Base-by-base conservation (phyloP, 352 stramenopile species). In the Globisporangium splendens region DNA sequence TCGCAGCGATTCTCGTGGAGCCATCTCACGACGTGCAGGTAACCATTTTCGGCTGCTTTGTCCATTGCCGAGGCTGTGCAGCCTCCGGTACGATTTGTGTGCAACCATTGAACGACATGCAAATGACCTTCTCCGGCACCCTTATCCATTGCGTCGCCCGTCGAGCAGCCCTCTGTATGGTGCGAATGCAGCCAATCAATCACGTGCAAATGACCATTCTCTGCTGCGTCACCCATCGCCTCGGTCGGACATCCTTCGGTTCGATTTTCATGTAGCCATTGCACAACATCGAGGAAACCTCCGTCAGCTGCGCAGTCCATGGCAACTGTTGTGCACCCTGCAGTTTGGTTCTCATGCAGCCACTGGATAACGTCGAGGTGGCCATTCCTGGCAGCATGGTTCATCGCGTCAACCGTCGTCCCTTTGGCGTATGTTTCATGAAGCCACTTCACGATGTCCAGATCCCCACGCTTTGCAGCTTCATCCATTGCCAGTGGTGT, bases 191-290 rank as follows among this genome's bases (percentile, higher is more conserved):
- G n/a, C n/a, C n/a, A n/a, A n/a, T n/a, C n/a, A n/a, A n/a, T n/a
- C n/a, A n/a, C n/a, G n/a, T 49, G 15, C 7, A 57, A 31, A 24
- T 57, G 51, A 41, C 39, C 39, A 22, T 28, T 49, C 3, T 24
- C 21, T 12, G 51, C 51, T 6, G 51, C 51, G 39, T 18, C n/a
- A 15, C 39, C 38, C 39, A 57, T 49, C 5, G 39, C 51, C 13
- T 18, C 35, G 2, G 38, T 20, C 18, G 38, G 18, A 13, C 51
- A 57, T 13, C 38, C 38, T 15, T 57, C 51, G 20, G 2, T 39
- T 12, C 51, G 51, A 11, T 49, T 8, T 20, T 20, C 38, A 31
- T 57, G 38, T 3, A 57, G 39, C 51, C 51, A 57, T 20, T 57
- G 14, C 21, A 57, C 13, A 3, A 57, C 14, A 10, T 49, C 20